Conservation (phyloP, 768 basidiomycete genomes). For the Gloeopeniophorella convolvens region DNA sequence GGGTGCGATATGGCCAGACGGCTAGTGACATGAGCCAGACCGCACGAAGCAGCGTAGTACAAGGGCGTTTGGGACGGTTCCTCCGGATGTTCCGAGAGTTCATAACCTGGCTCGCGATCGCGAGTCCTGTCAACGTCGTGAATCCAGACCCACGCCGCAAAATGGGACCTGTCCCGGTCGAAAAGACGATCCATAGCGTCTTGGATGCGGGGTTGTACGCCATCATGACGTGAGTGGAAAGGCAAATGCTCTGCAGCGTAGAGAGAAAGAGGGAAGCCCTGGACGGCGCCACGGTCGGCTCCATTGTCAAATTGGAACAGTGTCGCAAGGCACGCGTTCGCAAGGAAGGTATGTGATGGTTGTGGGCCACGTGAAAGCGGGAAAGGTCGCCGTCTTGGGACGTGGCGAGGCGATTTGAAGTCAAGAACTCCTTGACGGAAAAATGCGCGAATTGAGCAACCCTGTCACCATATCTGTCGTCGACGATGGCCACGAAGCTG, state of each 20-base stretch:
- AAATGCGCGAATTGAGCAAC: background rate
- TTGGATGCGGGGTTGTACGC: background rate
- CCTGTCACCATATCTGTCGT: background rate
- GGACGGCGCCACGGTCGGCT: background rate
- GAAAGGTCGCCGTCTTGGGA: background rate
- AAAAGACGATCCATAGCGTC: background rate
- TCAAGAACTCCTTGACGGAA: slow-evolving; percentile 1
- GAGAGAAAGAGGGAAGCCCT: background rate
- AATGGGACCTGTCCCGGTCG: background rate
- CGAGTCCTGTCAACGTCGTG: background rate
- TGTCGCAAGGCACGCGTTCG: background rate
- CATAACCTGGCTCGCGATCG: background rate
- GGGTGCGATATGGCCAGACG: too few relatives aligned
- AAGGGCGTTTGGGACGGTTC: background rate
- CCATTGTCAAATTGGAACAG: background rate
- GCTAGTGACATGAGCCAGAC: too few relatives aligned
- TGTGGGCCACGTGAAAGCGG: background rate
- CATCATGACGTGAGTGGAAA: background rate
- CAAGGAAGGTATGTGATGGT: background rate
- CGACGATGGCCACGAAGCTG: background rate
- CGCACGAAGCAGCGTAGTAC: background rate
- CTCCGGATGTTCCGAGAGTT: background rate
- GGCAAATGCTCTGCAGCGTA: slow-evolving; percentile 1
- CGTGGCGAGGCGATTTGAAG: background rate
- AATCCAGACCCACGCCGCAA: slow-evolving; percentile 3